These are phyloP conservation scores for Candida insectalens DNA, from an alignment of 805 yeast genomes.

Conservation along the genomic window DNA sequence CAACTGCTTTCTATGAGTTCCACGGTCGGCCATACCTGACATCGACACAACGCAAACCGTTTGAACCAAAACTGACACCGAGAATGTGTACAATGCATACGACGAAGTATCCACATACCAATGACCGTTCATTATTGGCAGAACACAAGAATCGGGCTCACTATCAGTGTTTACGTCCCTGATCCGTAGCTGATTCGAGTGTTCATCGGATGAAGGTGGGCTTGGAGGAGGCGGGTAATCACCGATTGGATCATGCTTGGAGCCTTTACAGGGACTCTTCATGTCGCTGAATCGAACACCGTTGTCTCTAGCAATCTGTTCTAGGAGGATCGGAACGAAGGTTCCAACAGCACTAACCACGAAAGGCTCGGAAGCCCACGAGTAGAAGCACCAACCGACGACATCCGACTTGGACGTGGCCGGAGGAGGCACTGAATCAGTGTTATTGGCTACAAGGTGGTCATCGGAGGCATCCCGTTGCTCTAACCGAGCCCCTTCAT, in stretches of 20 bases:
- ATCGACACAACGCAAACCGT: constrained; percentile 60
- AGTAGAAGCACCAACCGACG: constrained; percentile 59
- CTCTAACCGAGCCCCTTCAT: no score
- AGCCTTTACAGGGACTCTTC: constrained; percentile 37
- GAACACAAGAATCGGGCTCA: constrained; percentile 24
- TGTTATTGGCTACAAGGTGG: no score
- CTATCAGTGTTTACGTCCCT: no score
- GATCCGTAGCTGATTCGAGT: constrained; percentile 1
- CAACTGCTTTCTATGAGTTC: constrained; percentile 46
- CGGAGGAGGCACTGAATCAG: no score
- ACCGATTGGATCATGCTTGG: constrained; percentile 22
- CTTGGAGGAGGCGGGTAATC: constrained; percentile 22
- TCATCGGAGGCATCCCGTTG: no score
- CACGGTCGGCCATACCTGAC: constrained; percentile 64
- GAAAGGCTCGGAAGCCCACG: constrained; percentile 76
- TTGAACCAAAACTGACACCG: constrained; percentile 63
- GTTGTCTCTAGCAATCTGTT: constrained; percentile 62
- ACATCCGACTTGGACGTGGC: constrained; percentile 27
- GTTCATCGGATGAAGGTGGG: constrained; percentile 4
- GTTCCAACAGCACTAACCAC: constrained; percentile 73
- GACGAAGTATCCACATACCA: constrained; percentile 61
- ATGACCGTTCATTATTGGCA: constrained; percentile 21
- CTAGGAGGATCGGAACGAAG: constrained; percentile 62
- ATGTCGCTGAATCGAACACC: constrained; percentile 59
- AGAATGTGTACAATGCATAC: constrained; percentile 64